Conservation (phyloP, 2,329 filamentous ascomycete genomes). For the Colletotrichum musicola region DNA sequence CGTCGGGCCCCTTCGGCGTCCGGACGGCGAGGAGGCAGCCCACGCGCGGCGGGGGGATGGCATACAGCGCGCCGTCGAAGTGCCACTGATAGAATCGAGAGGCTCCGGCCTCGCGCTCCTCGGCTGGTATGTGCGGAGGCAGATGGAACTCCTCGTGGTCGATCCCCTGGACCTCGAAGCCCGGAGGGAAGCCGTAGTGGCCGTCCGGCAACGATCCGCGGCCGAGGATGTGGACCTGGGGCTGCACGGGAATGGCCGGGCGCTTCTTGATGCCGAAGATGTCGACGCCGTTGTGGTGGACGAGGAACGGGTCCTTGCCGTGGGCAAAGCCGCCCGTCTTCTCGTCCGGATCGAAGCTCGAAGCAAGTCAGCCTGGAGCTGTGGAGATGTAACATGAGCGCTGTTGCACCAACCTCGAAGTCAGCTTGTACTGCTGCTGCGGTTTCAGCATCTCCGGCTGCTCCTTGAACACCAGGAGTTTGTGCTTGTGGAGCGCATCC, state of each 20-base stretch:
- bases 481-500: slow-evolving; percentile 58
- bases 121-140: slow-evolving; percentile 51
- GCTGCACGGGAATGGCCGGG: slow-evolving; percentile 54
- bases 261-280: slow-evolving; percentile 56
- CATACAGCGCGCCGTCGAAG: slow-evolving; percentile 60
- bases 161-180: slow-evolving; percentile 54
- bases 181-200: slow-evolving; percentile 56
- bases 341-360: slow-evolving; percentile 28
- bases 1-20: slow-evolving; percentile 50
- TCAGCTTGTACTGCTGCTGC: slow-evolving; percentile 55
- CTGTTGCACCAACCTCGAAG: slow-evolving; percentile 38
- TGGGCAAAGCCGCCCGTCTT: slow-evolving; percentile 53
- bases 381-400: slow-evolving; percentile 40
- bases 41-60: slow-evolving; percentile 55
- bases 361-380: slow-evolving; percentile 36
- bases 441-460: slow-evolving; percentile 55
- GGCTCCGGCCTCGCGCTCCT: slow-evolving; percentile 51
- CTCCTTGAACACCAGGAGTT: slow-evolving; percentile 57
- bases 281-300: slow-evolving; percentile 45
- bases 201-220: slow-evolving; percentile 52
- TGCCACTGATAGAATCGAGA: slow-evolving; percentile 62
- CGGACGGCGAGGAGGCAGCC: slow-evolving; percentile 55
- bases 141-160: slow-evolving; percentile 54
- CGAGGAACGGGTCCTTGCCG: slow-evolving; percentile 50
- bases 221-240: slow-evolving; percentile 53